A percentile compares a stretch with the other conserved stretches of the same genome.
These are phyloP conservation scores for Coelastrella sp. DNA, from an alignment of 139 green algal genomes.

Conservation along the genomic window DNA sequence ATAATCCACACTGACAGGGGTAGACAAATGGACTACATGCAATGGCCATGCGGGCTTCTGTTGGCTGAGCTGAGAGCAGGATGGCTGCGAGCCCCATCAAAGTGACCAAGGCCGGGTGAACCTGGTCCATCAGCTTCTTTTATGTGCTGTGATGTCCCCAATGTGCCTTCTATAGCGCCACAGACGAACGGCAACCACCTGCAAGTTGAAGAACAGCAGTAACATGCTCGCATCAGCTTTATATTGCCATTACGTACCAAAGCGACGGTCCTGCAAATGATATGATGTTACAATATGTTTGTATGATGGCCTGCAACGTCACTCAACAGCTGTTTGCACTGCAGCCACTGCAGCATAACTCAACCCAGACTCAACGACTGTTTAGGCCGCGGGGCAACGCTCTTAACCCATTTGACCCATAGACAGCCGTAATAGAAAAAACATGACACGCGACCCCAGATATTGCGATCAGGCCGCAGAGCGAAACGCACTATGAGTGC, in stretches of 20 bases:
- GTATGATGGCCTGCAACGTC: not conserved
- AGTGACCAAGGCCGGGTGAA: not conserved
- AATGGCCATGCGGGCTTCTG: not conserved
- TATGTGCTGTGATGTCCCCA: not conserved
- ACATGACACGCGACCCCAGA: no score
- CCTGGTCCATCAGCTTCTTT: not conserved
- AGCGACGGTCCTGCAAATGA: not conserved
- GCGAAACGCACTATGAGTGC: not conserved
- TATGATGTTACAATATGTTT: no score
- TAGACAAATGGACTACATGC: slow-evolving; percentile 39
- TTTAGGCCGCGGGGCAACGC: not conserved
- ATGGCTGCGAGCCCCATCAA: not conserved
- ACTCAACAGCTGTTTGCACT: not conserved
- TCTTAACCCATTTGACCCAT: not conserved
- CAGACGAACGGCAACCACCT: no score
- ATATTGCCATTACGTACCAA: no score
- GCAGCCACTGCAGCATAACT: not conserved
- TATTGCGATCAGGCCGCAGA: not conserved
- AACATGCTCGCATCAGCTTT: no score
- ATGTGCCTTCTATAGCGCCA: not conserved
- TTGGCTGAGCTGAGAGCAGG: not conserved
- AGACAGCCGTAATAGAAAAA: not conserved
- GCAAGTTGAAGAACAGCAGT: no score
- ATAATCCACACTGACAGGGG: slow-evolving; percentile 44
- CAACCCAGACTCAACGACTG: not conserved